Conservation (phyloP, 176 grass and related monocot genomes). For the Avena sativa region DNA sequence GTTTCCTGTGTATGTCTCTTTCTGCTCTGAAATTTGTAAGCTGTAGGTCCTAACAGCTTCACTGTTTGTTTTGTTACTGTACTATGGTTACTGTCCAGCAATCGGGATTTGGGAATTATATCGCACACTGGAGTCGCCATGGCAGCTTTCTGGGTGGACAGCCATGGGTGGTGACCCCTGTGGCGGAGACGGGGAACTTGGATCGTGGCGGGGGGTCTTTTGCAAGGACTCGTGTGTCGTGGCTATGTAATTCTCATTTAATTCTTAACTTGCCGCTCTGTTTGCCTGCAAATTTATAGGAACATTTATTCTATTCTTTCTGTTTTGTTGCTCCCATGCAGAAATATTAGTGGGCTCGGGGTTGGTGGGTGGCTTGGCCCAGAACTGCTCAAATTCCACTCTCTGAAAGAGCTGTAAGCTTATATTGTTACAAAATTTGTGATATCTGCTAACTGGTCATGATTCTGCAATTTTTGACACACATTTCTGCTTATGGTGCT, state of each 20-base stretch:
- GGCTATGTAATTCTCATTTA: slow-evolving; percentile 62
- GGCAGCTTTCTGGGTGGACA: slow-evolving; percentile 63
- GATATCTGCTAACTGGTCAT: slow-evolving; percentile 24
- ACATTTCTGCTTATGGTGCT: slow-evolving; percentile 38
- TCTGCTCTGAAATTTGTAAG: slow-evolving; percentile 16
- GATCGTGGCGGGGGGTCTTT: slow-evolving; percentile 56
- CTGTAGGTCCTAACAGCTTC: not conserved
- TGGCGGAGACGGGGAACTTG: slow-evolving; percentile 29
- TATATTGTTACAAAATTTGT: slow-evolving; percentile 33
- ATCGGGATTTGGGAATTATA: slow-evolving; percentile 57
- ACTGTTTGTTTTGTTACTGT: slow-evolving; percentile 9
- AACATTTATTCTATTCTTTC: slow-evolving; percentile 10
- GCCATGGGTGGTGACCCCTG: slow-evolving; percentile 58
- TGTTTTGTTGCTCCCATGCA: slow-evolving; percentile 48
- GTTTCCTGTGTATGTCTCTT: slow-evolving; percentile 41
- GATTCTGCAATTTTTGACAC: slow-evolving; percentile 29
- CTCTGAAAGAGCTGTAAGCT: slow-evolving; percentile 71
- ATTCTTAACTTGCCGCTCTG: slow-evolving; percentile 14
- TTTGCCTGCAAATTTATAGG: slow-evolving; percentile 38
- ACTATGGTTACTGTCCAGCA: slow-evolving; percentile 33
- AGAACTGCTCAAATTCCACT: slow-evolving; percentile 68
- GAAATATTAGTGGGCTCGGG: slow-evolving; percentile 76
- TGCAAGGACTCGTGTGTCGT: slow-evolving; percentile 65
- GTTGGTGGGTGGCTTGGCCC: slow-evolving; percentile 69
- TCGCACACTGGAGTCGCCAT: slow-evolving; percentile 43